These are phyloP conservation scores for Filosporella fistucella DNA, from an alignment of 495 filamentous ascomycete genomes.

Conservation along the genomic window DNA sequence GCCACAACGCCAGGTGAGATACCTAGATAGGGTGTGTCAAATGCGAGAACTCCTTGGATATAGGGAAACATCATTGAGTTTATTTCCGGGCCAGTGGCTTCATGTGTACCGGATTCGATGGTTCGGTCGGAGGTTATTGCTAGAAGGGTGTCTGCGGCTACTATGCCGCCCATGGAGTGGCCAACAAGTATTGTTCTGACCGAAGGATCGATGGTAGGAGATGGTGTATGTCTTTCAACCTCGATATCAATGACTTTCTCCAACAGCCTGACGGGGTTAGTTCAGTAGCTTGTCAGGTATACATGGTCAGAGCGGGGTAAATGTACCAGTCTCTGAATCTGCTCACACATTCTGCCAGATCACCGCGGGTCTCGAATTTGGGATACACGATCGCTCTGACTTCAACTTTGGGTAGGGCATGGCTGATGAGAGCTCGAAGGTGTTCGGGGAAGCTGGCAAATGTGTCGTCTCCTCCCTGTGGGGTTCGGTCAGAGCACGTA, in stretches of 20 bases:
- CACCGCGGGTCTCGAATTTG: slow-evolving; percentile 86
- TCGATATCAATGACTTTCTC: slow-evolving; percentile 88
- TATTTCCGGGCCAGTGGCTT: background rate
- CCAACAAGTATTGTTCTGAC: slow-evolving; percentile 83
- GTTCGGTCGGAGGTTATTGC: slow-evolving; percentile 31
- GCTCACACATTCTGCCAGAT: slow-evolving; percentile 73
- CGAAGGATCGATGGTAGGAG: slow-evolving; percentile 83
- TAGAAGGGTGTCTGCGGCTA: slow-evolving; percentile 83
- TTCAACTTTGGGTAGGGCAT: slow-evolving; percentile 67
- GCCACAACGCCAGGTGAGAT: slow-evolving; percentile 86
- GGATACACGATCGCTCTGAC: slow-evolving; percentile 76
- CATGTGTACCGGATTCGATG: slow-evolving; percentile 23
- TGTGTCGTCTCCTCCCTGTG: slow-evolving; percentile 81
- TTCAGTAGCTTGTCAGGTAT: background rate
- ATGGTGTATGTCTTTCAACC: slow-evolving; percentile 74
- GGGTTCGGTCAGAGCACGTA: slow-evolving; percentile 5
- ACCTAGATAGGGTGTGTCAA: slow-evolving; percentile 92
- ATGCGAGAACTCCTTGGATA: slow-evolving; percentile 83
- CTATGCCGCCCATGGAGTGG: slow-evolving; percentile 96
- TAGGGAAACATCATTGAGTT: slow-evolving; percentile 48
- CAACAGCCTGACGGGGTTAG: slow-evolving; percentile 59
- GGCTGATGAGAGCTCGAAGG: slow-evolving; percentile 62
- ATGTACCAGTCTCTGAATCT: slow-evolving; percentile 81
- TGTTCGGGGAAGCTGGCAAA: slow-evolving; percentile 76
- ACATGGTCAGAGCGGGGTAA: background rate